A percentile compares a stretch with the other conserved stretches of the same genome.
Evolutionary conservation across 805 yeast genomes (phyloP).

Genomic region (Metschnikowia noctiluminum): DNA sequence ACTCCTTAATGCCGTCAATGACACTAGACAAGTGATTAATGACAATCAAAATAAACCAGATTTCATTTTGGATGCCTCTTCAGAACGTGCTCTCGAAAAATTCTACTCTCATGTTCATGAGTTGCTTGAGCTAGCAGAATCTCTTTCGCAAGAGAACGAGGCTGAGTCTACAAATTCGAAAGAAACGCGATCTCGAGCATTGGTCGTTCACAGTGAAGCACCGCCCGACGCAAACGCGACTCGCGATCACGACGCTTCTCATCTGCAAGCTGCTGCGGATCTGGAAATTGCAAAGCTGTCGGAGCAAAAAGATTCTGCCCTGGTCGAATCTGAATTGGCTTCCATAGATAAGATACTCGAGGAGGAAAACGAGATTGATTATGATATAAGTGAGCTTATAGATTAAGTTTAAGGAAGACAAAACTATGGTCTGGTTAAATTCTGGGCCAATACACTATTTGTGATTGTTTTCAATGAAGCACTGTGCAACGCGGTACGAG

Average conservation of each 20-base stretch:
- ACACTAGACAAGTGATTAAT: conserved; percentile 27
- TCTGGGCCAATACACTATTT: too few species aligned
- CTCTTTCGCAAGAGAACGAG: neutral
- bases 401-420: too few species aligned
- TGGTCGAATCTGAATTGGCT: conserved; percentile 17
- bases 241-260: neutral
- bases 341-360: conserved; percentile 35
- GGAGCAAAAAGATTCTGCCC: neutral
- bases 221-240: conserved; percentile 1
- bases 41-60: conserved; percentile 23
- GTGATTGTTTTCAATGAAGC: too few species aligned
- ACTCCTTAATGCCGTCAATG: conserved; percentile 32
- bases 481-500: conserved; percentile 4
- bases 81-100: conserved; percentile 30
- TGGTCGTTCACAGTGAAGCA: neutral
- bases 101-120: conserved; percentile 27
- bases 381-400: conserved; percentile 25
- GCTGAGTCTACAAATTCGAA: neutral
- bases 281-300: neutral
- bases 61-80: conserved; percentile 31
- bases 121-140: conserved; percentile 23
- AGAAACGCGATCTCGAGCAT: neutral
- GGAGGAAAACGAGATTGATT: conserved; percentile 38
- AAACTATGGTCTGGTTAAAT: too few species aligned
- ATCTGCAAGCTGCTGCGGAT: neutral